These are phyloP conservation scores for Macrotyloma uniflorum DNA, from an alignment of 306 rosid species.

Conservation along the genomic window DNA sequence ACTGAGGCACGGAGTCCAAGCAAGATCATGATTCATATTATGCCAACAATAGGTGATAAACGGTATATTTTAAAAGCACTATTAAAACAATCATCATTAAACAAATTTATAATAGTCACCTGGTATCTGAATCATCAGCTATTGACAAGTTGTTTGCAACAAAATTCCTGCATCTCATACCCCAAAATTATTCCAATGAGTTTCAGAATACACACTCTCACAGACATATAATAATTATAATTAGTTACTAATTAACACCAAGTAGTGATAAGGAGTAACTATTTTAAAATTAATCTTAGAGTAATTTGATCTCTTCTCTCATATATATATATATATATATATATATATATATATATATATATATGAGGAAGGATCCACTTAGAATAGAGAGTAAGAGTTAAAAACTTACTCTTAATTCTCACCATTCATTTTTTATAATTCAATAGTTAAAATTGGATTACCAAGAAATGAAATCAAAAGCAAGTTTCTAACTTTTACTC, in stretches of 20 bases:
- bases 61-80: neutral
- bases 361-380: neutral
- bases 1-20: neutral
- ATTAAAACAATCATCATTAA: neutral
- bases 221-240: too few relatives aligned
- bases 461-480: too few relatives aligned
- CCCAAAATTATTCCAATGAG: constrained; percentile 24
- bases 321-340: neutral
- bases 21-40: neutral
- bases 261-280: too few relatives aligned
- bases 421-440: too few relatives aligned
- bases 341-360: neutral
- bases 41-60: neutral
- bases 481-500: too few relatives aligned
- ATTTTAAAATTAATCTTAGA: too few relatives aligned
- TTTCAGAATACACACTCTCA: constrained; percentile 4
- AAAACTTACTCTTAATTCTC: too few relatives aligned
- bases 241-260: too few relatives aligned
- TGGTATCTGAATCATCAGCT: constrained; percentile 48
- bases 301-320: too few relatives aligned
- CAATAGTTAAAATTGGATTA: too few relatives aligned
- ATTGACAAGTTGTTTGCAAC: constrained; percentile 78
- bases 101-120: constrained; percentile 48
- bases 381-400: too few relatives aligned
- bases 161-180: constrained; percentile 60